Base-by-base conservation (phyloP, 164 flowering plant species). In the Vitis rupestris region DNA sequence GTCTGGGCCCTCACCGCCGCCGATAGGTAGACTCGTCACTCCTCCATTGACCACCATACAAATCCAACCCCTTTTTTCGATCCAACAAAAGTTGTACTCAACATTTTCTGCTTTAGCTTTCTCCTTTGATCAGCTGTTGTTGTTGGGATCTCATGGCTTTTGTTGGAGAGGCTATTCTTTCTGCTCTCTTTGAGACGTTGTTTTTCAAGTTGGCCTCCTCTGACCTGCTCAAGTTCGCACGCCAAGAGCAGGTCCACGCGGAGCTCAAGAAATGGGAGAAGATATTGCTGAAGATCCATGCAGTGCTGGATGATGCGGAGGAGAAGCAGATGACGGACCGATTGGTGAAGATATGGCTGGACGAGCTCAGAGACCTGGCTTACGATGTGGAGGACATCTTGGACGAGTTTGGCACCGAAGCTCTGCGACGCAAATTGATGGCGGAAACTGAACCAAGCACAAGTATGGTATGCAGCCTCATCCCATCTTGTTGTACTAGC, bases 291-390 rank as follows among this genome's bases (percentile, higher is more conserved):
- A 61, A 50, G 12, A 50, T 69, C 10, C 27, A 51, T 3, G 65
- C 59, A 1, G 72, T 69, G 49, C 72, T 69, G 3, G 59, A 52
- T 13, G 72, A 70, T 44, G 72, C 72, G 3, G 72, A 70, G 16
- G 53, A 61, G 61, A 62, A 70, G 53, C 66, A 70, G 61, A 51
- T 37, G 10, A 13, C 30, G 0, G 12, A 53, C 17, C 17, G 2
- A 5, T 30, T 17, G 1, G 66, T 70, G 11, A 63, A 19, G 17
- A 37, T 31, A 10, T 70, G 72, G 72, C 60, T 61, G 10, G n/a
- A 12, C 17, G 61, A 70, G 2, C 72, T 70, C 27, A 5, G 16
- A 63, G 13, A 61, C 13, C 44, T 70, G 66, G 72, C 66, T 13
- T 70, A 70, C 17, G 72, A 70, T 62, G 51, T 47, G 52, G 72